phyloP scores from a whole-genome alignment of 2,329 filamentous ascomycete genomes.

The Magnaporthiopsis incrustans region DNA sequence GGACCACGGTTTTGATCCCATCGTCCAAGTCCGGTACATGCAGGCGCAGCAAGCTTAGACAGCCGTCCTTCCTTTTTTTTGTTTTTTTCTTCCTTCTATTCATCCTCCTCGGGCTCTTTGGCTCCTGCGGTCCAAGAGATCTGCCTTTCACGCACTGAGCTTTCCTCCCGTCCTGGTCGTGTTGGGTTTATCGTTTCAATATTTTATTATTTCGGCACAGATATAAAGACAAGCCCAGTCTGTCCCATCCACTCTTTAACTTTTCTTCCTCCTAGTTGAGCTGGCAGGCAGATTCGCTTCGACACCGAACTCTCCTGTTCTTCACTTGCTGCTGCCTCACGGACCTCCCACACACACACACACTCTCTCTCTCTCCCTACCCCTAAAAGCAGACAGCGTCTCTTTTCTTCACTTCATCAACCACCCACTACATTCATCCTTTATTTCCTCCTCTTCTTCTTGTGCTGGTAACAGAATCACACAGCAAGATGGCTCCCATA shows the following conservation, averaged over 20 bases:
- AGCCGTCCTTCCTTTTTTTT: slow-evolving; percentile 1
- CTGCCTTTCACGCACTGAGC: neutral
- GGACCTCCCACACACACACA: neutral
- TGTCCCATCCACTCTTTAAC: neutral
- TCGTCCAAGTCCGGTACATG: neutral
- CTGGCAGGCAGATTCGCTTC: slow-evolving; percentile 6
- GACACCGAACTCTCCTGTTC: neutral
- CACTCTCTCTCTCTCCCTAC: neutral
- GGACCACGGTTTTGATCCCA: neutral
- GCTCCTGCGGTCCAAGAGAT: neutral
- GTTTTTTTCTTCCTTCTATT: neutral
- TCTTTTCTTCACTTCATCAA: neutral
- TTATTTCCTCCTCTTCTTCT: too few relatives aligned
- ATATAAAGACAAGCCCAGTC: too few relatives aligned
- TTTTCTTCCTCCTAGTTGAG: slow-evolving; percentile 3
- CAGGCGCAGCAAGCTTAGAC: slow-evolving; percentile 8
- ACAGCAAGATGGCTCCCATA: slow-evolving; percentile 16
- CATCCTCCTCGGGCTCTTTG: neutral
- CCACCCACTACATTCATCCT: too few relatives aligned
- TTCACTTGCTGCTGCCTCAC: slow-evolving; percentile 1
- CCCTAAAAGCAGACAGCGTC: neutral
- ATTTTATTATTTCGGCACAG: too few relatives aligned
- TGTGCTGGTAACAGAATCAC: too few relatives aligned
- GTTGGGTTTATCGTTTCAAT: too few relatives aligned
- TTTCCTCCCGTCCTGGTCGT: too few relatives aligned